These are phyloP conservation scores for Fusarium albosuccineum DNA, from an alignment of 2,329 filamentous ascomycete genomes.

Conservation along the genomic window DNA sequence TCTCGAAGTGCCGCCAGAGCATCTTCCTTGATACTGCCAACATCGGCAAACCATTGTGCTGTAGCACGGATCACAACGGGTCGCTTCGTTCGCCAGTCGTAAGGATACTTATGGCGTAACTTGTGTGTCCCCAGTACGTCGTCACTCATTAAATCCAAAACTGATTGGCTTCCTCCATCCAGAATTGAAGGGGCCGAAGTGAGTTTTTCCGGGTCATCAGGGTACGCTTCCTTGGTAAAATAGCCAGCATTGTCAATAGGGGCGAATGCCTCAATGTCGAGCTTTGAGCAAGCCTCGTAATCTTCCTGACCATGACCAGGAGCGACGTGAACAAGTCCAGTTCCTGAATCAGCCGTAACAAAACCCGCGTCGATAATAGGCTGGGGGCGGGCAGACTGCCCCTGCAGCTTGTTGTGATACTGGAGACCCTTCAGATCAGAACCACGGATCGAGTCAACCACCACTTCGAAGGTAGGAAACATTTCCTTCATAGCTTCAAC, in stretches of 20 bases:
- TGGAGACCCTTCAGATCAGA: slow-evolving; percentile 72
- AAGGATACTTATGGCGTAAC: slow-evolving; percentile 93
- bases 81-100: slow-evolving; percentile 96
- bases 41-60: slow-evolving; percentile 97
- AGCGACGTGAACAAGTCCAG: slow-evolving; percentile 93
- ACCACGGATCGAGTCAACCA: slow-evolving; percentile 72
- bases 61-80: slow-evolving; percentile 93
- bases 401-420: slow-evolving; percentile 80
- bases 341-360: slow-evolving; percentile 90
- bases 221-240: slow-evolving; percentile 85
- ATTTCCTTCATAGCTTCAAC: slow-evolving; percentile 68
- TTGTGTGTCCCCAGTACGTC: slow-evolving; percentile 77
- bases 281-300: slow-evolving; percentile 81
- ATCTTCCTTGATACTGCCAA: slow-evolving; percentile 81
- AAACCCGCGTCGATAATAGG: slow-evolving; percentile 87
- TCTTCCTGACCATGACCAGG: slow-evolving; percentile 98
- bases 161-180: slow-evolving; percentile 74
- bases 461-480: slow-evolving; percentile 65
- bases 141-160: slow-evolving; percentile 76
- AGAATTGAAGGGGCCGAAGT: slow-evolving; percentile 77
- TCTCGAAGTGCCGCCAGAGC: slow-evolving; percentile 77
- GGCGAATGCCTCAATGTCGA: slow-evolving; percentile 80
- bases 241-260: slow-evolving; percentile 85
- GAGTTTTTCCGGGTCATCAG: slow-evolving; percentile 75
- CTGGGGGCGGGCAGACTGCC: slow-evolving; percentile 67